Base-by-base conservation (phyloP, 2,329 filamentous ascomycete genomes). In the Neofusicoccum laricinum region DNA sequence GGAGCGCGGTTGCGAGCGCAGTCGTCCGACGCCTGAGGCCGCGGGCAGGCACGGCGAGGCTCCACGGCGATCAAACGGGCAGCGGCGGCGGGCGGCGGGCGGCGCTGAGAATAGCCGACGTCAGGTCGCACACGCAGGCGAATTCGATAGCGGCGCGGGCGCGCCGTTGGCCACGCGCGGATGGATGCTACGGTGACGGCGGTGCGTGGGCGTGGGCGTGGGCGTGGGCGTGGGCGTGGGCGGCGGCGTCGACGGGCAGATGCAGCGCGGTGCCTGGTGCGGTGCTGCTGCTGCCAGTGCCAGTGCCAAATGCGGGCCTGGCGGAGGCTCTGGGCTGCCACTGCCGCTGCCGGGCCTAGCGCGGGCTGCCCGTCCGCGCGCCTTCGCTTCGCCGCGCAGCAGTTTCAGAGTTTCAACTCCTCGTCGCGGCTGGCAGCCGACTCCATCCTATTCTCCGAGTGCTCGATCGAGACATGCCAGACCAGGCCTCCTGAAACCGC, bases 1-100 rank as follows among this genome's bases (percentile, higher is more conserved):
- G 61, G 61, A 46, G 30, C 48, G 32, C 10, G 21, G 48, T 55
- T 17, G 61, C 61, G 49, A 55, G 50, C 50, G 34, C 21, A 38
- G 48, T 64, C 50, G 48, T 64, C 50, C 51, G 50, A 57, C 51
- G 45, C 25, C 30, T 40, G 48, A 50, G 45, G 59, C 34, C 45
- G 34, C 25, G 25, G n/a, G 38, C 10, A 3, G 36, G 14, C 36
- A 30, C 25, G 25, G 25, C 25, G 30, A 57, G 62, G 62, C 62
- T 53, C 62, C 62, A 64, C 51, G 62, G 43, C 62, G 62, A 64
- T 64, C 62, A 64, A 64, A 64, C 62, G 21, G 17, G 30, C 21
- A 12, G 38, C 49, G n/a, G n/a, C n/a, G n/a, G n/a, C 62, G 21
- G 17, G 30, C 21, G 7, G 38, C 49, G 50, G 25, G 41, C 25